Percentiles rank a stretch among this genome's conserved stretches.
Conservation (phyloP, 768 basidiomycete species). For the Serendipita sp. region DNA sequence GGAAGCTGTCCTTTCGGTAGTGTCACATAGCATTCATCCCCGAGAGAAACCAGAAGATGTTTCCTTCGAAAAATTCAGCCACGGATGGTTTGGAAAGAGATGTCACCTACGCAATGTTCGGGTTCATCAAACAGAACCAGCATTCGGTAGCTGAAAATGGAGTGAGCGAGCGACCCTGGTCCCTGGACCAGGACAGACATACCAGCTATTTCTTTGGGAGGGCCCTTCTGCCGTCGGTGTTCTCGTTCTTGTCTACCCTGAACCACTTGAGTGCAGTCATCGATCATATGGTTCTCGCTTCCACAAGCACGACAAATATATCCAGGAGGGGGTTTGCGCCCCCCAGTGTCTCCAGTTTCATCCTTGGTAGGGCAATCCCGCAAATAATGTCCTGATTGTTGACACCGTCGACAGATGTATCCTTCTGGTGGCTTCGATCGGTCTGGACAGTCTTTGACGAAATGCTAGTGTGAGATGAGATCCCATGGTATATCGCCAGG, state of each 20-base stretch:
- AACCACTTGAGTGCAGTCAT: slow-evolving; percentile 71
- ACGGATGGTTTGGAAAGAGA: background rate
- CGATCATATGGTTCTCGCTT: slow-evolving; percentile 68
- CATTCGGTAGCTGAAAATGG: slow-evolving; percentile 64
- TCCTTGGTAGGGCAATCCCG: slow-evolving; percentile 77
- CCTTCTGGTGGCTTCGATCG: slow-evolving; percentile 61
- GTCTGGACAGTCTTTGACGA: slow-evolving; percentile 60
- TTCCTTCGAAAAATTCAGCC: slow-evolving; percentile 36
- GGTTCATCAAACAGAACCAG: slow-evolving; percentile 98
- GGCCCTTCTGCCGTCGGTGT: slow-evolving; percentile 31
- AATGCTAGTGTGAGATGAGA: slow-evolving; percentile 35
- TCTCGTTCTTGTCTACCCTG: slow-evolving; percentile 24
- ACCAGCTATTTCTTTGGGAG: slow-evolving; percentile 70
- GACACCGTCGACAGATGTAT: slow-evolving; percentile 76
- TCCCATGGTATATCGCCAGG: background rate
- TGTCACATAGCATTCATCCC: slow-evolving; percentile 83
- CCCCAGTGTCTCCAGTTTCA: slow-evolving; percentile 67
- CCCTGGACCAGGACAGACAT: slow-evolving; percentile 18
- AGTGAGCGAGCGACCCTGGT: background rate
- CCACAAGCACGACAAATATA: slow-evolving; percentile 89
- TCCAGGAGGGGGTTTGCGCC: slow-evolving; percentile 63
- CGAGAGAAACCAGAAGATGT: slow-evolving; percentile 90
- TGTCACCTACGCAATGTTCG: slow-evolving; percentile 57
- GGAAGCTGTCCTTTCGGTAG: slow-evolving; percentile 93
- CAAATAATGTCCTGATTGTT: slow-evolving; percentile 65